Evolutionary conservation across 2,329 filamentous ascomycete species (phyloP), one percentile per base, ranked within the genome.

Genomic region (Claviceps sp.): DNA sequence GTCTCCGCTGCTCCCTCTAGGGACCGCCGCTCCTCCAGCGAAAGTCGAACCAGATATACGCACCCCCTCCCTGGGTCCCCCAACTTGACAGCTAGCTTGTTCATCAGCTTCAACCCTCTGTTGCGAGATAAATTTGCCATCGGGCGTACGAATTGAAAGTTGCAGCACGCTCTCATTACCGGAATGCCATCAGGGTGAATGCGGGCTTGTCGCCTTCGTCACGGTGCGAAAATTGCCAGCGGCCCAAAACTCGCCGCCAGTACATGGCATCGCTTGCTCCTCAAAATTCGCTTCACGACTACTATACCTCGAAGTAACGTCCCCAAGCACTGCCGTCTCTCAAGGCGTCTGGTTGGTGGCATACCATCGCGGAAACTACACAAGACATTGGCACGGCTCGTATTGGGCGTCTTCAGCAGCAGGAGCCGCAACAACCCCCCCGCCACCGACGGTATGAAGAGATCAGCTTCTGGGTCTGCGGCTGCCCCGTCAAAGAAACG

Each of bases 401-500:
- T 61, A 47, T 61, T 61, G 58, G 54, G 52, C 48, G 62, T 61
- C 52, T 54, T 60, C 51, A 48, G 38, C 50, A 30, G 7, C 26
- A 5, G 50, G 24, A 17, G 13, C 37, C 19, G 19, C 17, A 22
- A 47, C 22, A n/a, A 10, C n/a, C 16, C 14, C 37, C 14, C 4
- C 6, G 19, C 16, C 46, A 16, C 22, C 44, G 17, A 30, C 22
- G 67, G 65, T 58, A 64, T 61, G 51, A 65, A 60, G 47, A 69
- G 66, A 55, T 62, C 64, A 39, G 48, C 57, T 38, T 63, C 61
- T 34, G 56, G 16, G 44, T 55, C 57, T 11, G 54, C 50, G 47
- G 19, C 50, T 51, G 50, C 54, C 55, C 47, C 57, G 16, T 59
- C 63, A 17, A 76, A 72, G 62, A 78, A 77, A 63, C 68, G 73